Percentiles rank a stretch among this genome's conserved stretches.
Evolutionary conservation across 306 rosid genomes (phyloP).

Genomic region (Lithocarpus polystachyus): DNA sequence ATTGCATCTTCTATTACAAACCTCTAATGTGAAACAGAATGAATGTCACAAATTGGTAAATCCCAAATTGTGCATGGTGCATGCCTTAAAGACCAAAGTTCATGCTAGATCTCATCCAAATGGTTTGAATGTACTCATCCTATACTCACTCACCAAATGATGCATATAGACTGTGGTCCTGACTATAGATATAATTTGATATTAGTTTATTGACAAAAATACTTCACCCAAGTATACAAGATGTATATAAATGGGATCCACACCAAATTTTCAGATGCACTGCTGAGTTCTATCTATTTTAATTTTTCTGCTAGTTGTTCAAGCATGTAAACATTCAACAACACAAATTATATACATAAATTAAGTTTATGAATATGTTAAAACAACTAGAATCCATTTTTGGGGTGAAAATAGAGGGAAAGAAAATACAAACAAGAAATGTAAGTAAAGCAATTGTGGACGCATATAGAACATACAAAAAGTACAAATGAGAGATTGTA

Average conservation of each 20-base stretch:
- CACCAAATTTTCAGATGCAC: not conserved
- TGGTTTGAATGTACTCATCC: not conserved
- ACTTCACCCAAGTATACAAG: too few species aligned
- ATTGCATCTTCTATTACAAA: not conserved
- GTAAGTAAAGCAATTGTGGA: not conserved
- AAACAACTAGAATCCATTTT: not conserved
- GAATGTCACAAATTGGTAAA: not conserved
- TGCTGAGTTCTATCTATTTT: not conserved
- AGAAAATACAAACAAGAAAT: not conserved
- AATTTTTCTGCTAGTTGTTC: not conserved
- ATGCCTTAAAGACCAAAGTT: not conserved
- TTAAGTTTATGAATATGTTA: not conserved
- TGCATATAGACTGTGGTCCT: not conserved
- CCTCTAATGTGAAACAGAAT: not conserved
- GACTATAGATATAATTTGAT: not conserved
- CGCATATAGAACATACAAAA: not conserved
- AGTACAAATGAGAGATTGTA: conserved; percentile 2
- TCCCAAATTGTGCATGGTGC: not conserved
- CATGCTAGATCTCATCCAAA: not conserved
- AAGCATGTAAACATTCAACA: not conserved
- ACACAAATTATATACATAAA: not conserved
- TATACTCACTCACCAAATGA: not conserved
- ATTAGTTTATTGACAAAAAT: not conserved
- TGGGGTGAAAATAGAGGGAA: not conserved
- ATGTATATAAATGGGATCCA: not conserved